Evolutionary conservation across 306 rosid genomes (phyloP).

Genomic region (Quercus gilva): DNA sequence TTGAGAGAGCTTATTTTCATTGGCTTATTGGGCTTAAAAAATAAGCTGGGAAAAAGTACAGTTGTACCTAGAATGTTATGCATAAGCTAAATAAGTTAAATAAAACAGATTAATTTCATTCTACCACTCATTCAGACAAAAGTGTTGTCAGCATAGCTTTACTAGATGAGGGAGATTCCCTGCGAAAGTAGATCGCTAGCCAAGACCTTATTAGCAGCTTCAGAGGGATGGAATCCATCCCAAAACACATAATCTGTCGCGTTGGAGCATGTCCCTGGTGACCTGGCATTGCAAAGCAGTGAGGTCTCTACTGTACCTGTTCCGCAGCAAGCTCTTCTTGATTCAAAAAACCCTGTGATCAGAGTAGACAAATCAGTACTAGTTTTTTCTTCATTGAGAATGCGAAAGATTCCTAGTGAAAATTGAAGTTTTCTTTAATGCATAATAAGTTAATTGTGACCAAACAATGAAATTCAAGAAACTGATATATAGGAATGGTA

Average conservation of each 20-base stretch:
- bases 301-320: conserved; percentile 64
- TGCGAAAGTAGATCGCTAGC: conserved; percentile 46
- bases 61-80: too few species aligned
- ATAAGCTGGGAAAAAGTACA: too few species aligned
- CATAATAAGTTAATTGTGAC: not conserved
- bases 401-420: not conserved
- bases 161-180: conserved; percentile 45
- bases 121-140: too few species aligned
- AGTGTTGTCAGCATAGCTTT: not conserved
- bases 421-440: too few species aligned
- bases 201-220: conserved; percentile 53
- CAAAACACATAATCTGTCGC: conserved; percentile 58
- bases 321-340: conserved; percentile 65
- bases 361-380: not conserved
- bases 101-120: too few species aligned
- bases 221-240: conserved; percentile 72
- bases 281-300: conserved; percentile 47
- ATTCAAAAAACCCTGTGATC: conserved; percentile 45
- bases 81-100: too few species aligned
- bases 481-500: not conserved
- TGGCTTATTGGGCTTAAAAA: too few species aligned
- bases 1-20: too few species aligned
- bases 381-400: not conserved
- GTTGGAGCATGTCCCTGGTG: conserved; percentile 53
- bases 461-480: not conserved